Evolutionary conservation across 768 basidiomycete genomes (phyloP), one percentile per base, ranked within the genome.

Genomic region (Leucosporidium yakuticum): DNA sequence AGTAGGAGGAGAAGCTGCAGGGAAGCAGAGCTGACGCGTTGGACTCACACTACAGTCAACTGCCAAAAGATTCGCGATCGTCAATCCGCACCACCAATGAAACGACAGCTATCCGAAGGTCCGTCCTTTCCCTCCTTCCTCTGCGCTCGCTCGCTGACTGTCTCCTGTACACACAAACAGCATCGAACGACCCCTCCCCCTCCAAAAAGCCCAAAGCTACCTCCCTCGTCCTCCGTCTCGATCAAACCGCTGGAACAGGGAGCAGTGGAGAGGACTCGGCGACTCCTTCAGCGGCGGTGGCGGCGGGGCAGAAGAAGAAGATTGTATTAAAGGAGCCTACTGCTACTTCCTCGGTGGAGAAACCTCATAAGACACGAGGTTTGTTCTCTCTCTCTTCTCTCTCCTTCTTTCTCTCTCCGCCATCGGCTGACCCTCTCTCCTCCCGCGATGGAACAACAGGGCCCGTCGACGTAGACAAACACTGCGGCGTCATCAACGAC

Each of bases 401-500:
- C 39, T 44, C 39, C 39, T 44, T 27, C 48, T 51, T 5, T 25
- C 36, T 8, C 11, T 6, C 31, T 29, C 50, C 15, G 19, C 11
- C 39, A 15, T 15, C 17, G 8, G 14, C 8, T 15, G 8, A 7
- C 14, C 8, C 14, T 44, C 8, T 4, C n/a, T 15, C 39, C 39
- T 44, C 39, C 8, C 39, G 11, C 39, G 39, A 8, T 44, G 39
- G n/a, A 0, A 23, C 49, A 21, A 12, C 60, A 9, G 44, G 58
- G 36, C 57, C 48, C 11, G 85, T 95, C 60, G 88, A 97, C 79
- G 86, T 87, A 71, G 91, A 96, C 81, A 87, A 85, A 64, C 93
- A 96, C 72, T 98, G 95, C 74, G 93, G 95, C 60, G 95, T 98
- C 48, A 95, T 96, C 78, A 97, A 95, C 80, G 93, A 95, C 80